These are phyloP conservation scores for Fusarium sp. DNA, from an alignment of 2,329 filamentous ascomycete genomes.

Conservation along the genomic window DNA sequence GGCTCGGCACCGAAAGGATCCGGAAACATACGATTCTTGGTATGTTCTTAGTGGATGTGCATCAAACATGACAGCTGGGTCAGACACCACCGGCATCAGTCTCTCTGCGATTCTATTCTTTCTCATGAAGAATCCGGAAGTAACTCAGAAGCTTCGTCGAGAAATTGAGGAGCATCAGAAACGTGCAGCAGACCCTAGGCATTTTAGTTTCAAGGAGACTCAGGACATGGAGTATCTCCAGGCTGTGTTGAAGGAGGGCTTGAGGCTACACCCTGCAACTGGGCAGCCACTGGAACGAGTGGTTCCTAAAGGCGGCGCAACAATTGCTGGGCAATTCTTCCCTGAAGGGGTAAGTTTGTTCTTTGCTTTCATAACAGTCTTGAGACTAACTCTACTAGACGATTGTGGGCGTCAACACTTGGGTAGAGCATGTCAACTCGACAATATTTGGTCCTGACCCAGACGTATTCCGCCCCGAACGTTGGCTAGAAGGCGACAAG, in stretches of 20 bases:
- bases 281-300: conserved; percentile 8
- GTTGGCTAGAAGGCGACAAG: neutral
- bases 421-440: neutral
- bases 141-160: neutral
- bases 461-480: neutral
- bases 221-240: conserved; percentile 22
- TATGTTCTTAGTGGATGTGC: conserved; percentile 18
- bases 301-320: neutral
- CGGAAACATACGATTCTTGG: neutral
- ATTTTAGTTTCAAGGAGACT: conserved; percentile 15
- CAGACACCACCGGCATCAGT: conserved; percentile 23
- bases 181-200: neutral
- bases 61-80: conserved; percentile 24
- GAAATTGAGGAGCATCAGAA: neutral
- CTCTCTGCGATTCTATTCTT: conserved; percentile 21
- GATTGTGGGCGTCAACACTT: neutral
- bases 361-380: too few species aligned
- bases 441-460: neutral
- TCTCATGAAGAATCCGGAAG: conserved; percentile 11
- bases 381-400: neutral
- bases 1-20: neutral
- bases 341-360: neutral
- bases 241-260: conserved; percentile 11
- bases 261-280: conserved; percentile 14
- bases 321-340: neutral